These are phyloP conservation scores for Thecaphora thlaspeos DNA, from an alignment of 1,284 basidiomycete genomes.

Conservation along the genomic window DNA sequence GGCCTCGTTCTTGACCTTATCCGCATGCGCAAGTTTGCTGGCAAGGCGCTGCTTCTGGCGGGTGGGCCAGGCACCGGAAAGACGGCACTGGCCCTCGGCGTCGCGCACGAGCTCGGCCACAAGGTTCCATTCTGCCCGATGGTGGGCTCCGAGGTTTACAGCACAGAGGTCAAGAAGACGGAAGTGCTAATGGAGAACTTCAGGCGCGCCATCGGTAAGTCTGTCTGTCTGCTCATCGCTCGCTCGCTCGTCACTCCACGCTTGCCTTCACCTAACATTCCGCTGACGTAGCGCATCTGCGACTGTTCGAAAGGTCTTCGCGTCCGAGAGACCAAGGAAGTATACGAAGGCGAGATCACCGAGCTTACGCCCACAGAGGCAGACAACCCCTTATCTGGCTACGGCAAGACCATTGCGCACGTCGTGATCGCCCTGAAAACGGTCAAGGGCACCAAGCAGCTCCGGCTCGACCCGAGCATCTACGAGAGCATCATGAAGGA, in stretches of 20 bases:
- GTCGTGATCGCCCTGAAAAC: slow-evolving; percentile 96
- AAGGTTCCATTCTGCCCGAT: slow-evolving; percentile 98
- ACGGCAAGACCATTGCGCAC: slow-evolving; percentile 97
- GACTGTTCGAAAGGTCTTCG: slow-evolving; percentile 63
- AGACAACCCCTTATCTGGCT: slow-evolving; percentile 66
- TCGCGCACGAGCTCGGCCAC: slow-evolving; percentile 87
- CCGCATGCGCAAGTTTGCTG: slow-evolving; percentile 86
- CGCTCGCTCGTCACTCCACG: no score
- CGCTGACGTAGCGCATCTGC: no score
- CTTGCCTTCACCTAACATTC: no score
- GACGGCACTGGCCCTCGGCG: slow-evolving; percentile 88
- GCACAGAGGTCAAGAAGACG: slow-evolving; percentile 96
- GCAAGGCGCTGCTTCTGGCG: slow-evolving; percentile 79
- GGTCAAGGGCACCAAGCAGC: slow-evolving; percentile 95
- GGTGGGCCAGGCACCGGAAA: slow-evolving; percentile 92
- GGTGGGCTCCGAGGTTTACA: slow-evolving; percentile 96
- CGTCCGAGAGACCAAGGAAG: slow-evolving; percentile 83
- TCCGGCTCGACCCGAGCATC: slow-evolving; percentile 88
- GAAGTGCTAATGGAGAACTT: slow-evolving; percentile 97
- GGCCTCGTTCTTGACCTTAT: slow-evolving; percentile 87
- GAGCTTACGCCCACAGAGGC: slow-evolving; percentile 84
- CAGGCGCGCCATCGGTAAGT: slow-evolving; percentile 87
- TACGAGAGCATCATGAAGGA: slow-evolving; percentile 98
- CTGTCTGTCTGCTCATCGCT: no score
- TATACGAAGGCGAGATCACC: slow-evolving; percentile 97